Evolutionary conservation across 139 green algal genomes (phyloP), one percentile per base, ranked within the genome.

Genomic region (Dunaliella primolecta): DNA sequence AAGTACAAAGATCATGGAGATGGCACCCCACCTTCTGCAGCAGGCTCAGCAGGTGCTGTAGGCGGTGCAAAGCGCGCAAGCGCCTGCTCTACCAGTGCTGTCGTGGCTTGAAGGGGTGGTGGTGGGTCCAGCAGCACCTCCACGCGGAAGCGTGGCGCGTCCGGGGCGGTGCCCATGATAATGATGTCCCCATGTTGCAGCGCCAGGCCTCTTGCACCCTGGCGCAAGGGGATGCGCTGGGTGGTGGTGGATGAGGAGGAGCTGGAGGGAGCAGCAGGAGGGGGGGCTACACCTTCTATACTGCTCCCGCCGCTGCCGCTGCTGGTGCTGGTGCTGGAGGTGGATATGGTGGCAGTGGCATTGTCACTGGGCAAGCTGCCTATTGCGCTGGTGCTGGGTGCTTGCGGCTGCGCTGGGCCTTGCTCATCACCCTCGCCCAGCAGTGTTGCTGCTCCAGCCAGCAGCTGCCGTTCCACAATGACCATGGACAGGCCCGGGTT

Each of bases 101-200:
- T 15, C 7, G 46, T 64, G 46, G 46, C 46, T 64, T 64, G 46
- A 64, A 15, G 7, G 15, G 46, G 15, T 7, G 46, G 15, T 7
- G 46, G 46, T 15, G 46, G 15, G 7, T 64, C 46, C 35, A 56
- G 74, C 36, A 78, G 72, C 31, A 38, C 37, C 80, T 84, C 80
- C 46, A 88, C 74, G 0, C 29, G 46, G 34, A 88, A 88, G n/a
- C 75, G 75, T 37, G 36, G 21, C 3, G 84, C 83, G 7, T 25
- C n/a, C 11, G 15, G 2, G 3, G 35, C 78, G 24, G 38, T 23
- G 3, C 85, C 85, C 3, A 88, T 79, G 37, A 64, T 72, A 23
- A 88, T 24, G 46, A 76, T 30, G 55, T 88, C 85, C 3, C 85
- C 85, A 0, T 81, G 81, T 1, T 75, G 27, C 37, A 88, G 34